Percentiles rank a stretch among this genome's conserved stretches.
These are phyloP conservation scores for Colletotrichum aenigma DNA, from an alignment of 2,329 filamentous ascomycete genomes.

Conservation along the genomic window DNA sequence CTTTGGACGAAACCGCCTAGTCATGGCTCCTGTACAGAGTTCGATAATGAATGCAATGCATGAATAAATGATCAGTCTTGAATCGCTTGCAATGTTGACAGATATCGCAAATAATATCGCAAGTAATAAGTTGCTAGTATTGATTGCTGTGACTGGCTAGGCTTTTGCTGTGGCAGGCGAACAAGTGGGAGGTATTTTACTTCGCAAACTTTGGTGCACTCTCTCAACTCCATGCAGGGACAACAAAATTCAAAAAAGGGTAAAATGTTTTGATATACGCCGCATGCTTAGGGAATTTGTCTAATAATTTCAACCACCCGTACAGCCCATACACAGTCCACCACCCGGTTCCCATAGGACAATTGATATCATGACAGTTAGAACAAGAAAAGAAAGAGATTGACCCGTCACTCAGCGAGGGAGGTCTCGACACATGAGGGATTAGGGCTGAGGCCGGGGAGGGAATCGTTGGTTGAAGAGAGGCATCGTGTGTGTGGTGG, in stretches of 20 bases:
- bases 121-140: background rate
- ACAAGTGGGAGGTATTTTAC: background rate
- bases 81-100: background rate
- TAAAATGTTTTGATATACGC: background rate
- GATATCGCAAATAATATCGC: background rate
- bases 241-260: background rate
- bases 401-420: background rate
- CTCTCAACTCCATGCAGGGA: background rate
- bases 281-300: slow-evolving; percentile 8
- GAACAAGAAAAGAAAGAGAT: background rate
- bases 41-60: background rate
- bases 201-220: background rate
- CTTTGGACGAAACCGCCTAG: background rate
- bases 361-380: slow-evolving; percentile 16
- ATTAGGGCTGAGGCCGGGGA: slow-evolving; percentile 7
- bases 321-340: background rate
- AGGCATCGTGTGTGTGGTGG: background rate
- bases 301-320: background rate
- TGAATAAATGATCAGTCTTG: background rate
- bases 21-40: background rate
- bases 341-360: background rate
- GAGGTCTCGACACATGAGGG: background rate
- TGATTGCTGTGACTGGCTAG: background rate
- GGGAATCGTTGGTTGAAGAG: background rate
- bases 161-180: background rate